These are phyloP conservation scores for Agapanthus africanus DNA, from an alignment of 106 monocot genomes.

Conservation along the genomic window DNA sequence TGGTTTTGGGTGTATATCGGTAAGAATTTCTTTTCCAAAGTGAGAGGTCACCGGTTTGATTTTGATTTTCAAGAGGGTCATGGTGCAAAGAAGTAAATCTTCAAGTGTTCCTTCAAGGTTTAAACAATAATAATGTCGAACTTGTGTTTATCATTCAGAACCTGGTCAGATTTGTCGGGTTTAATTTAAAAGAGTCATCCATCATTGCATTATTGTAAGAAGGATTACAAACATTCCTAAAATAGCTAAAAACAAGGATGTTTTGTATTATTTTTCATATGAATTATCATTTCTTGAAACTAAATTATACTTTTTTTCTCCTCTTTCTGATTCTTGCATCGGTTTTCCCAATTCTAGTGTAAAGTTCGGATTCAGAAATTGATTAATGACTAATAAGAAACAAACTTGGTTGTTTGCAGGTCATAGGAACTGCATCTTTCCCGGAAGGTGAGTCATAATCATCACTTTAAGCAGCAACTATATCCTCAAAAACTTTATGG, in stretches of 20 bases:
- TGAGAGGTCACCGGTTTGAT: too few species aligned
- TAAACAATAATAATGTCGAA: too few species aligned
- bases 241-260: neutral
- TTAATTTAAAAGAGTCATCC: neutral
- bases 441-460: constrained; percentile 63
- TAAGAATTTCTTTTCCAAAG: too few species aligned
- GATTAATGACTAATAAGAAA: neutral
- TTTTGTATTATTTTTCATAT: neutral
- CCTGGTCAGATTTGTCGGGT: too few species aligned
- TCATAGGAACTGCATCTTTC: constrained; percentile 70
- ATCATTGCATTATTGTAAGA: too few species aligned
- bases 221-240: neutral
- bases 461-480: too few species aligned
- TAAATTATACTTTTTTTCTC: neutral
- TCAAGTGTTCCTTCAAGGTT: too few species aligned
- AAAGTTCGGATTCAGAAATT: neutral
- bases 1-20: too few species aligned
- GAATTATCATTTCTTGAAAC: neutral
- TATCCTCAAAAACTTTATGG: too few species aligned
- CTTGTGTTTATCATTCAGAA: too few species aligned
- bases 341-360: neutral
- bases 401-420: constrained; percentile 34
- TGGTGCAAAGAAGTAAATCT: too few species aligned
- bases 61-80: too few species aligned
- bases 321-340: neutral